Conservation (phyloP, 176 grass and related monocot species). For the Rhynchospora breviuscula region DNA sequence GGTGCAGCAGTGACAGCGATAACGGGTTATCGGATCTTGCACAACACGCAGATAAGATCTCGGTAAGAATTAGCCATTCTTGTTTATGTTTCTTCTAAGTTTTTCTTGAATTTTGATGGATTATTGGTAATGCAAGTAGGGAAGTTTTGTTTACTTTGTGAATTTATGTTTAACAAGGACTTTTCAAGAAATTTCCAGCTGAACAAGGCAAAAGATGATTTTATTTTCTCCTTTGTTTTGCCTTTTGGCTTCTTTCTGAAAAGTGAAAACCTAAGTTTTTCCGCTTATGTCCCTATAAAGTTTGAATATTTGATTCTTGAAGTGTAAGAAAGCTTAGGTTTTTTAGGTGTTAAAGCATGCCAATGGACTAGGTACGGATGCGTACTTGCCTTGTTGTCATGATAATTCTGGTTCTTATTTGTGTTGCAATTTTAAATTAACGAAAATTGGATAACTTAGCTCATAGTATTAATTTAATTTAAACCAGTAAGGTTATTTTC, state of each 20-base stretch:
- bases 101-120: background rate
- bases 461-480: background rate
- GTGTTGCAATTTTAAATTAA: background rate
- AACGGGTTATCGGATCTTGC: slow-evolving; percentile 62
- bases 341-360: background rate
- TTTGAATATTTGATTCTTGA: background rate
- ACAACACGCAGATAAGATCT: slow-evolving; percentile 64
- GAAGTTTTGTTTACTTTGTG: background rate
- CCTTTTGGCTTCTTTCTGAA: background rate
- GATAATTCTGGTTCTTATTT: background rate
- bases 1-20: slow-evolving; percentile 71
- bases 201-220: background rate
- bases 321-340: background rate
- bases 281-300: background rate
- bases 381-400: background rate
- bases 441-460: background rate
- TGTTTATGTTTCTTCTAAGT: background rate
- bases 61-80: slow-evolving; percentile 24
- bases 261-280: background rate
- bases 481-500: background rate
- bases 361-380: background rate
- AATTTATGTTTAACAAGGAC: background rate
- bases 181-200: background rate
- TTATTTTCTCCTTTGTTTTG: background rate
- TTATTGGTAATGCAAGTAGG: slow-evolving; percentile 3